Evolutionary conservation across 108 stramenopile species (phyloP), one percentile per base, ranked within the genome.

Genomic region (Pseudonitzschia delicatissima): DNA sequence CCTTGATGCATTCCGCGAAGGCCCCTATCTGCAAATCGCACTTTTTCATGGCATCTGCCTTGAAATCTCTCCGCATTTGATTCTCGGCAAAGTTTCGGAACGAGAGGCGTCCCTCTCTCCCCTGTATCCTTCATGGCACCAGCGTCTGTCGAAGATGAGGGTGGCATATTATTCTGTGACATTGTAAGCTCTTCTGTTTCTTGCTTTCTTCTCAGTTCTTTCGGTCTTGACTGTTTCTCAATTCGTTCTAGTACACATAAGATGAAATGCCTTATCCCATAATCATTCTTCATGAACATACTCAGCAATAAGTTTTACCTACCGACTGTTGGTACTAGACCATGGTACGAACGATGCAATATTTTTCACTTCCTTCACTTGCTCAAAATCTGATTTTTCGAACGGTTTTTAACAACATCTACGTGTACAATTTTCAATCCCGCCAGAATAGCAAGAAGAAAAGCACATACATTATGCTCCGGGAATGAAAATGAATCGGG

Each of bases 1-100:
- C 85, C 67, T 89, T 77, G 18, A 91, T 87, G 67, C 95, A 96
- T 50, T 88, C 73, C 1, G 84, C 89, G 72, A 93, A 93, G 26
- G 76, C 87, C 47, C 79, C 79, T 18, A 94, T 45, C 47, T 87
- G 84, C 2, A 74, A 49, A 8, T 79, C 68, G 57, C 94, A 96
- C 35, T 81, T 90, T 66, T 87, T 79, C 45, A 91, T 80, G 26
- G 92, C 92, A 23, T 69, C 79, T 25, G 82, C 81, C 50, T 91
- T 90, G 74, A 90, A 88, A 73, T 93, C 92, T 26, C 76, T 80
- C 60, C 88, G 82, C 68, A 96, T 73, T 72, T 84, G 79, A 69
- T 93, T 82, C 51, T 94, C 93, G n/a, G 84, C 88, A 72, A 87
- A 86, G 45, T 83, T 74, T 5, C 66, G 58, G 53, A 74, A 74